Evolutionary conservation across 805 yeast species (phyloP).

Genomic region (Starmerella vaccinii): DNA sequence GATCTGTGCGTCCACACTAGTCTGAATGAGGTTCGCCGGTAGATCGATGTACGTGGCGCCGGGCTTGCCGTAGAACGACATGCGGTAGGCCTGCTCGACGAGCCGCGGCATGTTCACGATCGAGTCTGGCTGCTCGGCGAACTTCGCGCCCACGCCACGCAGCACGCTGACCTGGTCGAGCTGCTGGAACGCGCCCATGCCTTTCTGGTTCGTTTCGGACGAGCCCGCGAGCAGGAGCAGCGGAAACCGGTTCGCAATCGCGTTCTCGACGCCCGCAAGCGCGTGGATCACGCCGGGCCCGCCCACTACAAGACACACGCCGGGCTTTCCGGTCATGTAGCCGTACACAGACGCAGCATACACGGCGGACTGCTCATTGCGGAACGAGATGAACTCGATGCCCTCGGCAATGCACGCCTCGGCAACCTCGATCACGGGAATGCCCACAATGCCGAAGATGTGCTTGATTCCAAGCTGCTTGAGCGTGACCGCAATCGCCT

Average conservation of each 20-base stretch:
- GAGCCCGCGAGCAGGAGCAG: conserved; percentile 57
- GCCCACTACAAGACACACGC: conserved; percentile 60
- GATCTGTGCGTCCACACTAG: conserved; percentile 8
- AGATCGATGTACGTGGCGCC: conserved; percentile 56
- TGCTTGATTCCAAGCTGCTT: conserved; percentile 42
- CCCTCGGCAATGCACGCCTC: conserved; percentile 47
- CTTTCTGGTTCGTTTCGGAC: conserved; percentile 38
- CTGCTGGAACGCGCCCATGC: conserved; percentile 63
- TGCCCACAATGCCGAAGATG: conserved; percentile 65
- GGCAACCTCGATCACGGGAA: conserved; percentile 64
- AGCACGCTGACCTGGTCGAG: conserved; percentile 51
- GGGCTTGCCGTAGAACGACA: conserved; percentile 41
- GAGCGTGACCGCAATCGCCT: conserved; percentile 41
- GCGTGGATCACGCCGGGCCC: conserved; percentile 69
- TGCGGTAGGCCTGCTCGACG: conserved; percentile 40
- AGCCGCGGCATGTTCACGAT: conserved; percentile 33
- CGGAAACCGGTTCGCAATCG: conserved; percentile 56
- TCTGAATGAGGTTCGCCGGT: conserved; percentile 51
- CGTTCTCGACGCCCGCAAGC: conserved; percentile 53
- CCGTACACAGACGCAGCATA: conserved; percentile 69
- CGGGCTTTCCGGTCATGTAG: conserved; percentile 53
- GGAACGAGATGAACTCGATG: conserved; percentile 47
- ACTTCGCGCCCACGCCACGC: conserved; percentile 39
- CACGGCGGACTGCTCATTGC: conserved; percentile 67
- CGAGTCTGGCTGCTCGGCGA: conserved; percentile 38